phyloP scores from a whole-genome alignment of 2,329 filamentous ascomycete species.

The Cercospora nicotianae region DNA sequence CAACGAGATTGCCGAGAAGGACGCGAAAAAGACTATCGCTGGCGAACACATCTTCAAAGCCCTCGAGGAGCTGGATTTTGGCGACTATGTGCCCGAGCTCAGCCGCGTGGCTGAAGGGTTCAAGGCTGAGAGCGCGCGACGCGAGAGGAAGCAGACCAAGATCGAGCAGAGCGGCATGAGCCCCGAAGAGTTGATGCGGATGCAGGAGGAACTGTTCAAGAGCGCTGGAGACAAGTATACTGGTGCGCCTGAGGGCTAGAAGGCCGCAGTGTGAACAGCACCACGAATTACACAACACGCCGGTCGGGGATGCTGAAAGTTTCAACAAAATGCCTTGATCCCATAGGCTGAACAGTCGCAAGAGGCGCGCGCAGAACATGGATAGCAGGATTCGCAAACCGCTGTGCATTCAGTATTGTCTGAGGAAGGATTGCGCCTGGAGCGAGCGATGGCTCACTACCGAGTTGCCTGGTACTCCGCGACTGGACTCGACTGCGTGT shows the following conservation, averaged over 20 bases:
- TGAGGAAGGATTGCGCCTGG: neutral
- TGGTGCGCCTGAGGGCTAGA: slow-evolving; percentile 21
- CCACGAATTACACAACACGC: neutral
- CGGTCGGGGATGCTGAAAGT: neutral
- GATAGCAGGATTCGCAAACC: neutral
- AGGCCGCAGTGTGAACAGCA: neutral
- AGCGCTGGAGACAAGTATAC: slow-evolving; percentile 74
- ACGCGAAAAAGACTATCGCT: slow-evolving; percentile 98
- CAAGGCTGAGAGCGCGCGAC: slow-evolving; percentile 53
- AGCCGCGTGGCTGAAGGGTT: slow-evolving; percentile 84
- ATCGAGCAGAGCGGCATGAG: slow-evolving; percentile 92
- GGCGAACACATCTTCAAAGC: slow-evolving; percentile 97
- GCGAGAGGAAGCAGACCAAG: slow-evolving; percentile 96
- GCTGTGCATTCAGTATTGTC: neutral
- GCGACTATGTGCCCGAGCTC: slow-evolving; percentile 86
- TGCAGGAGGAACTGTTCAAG: slow-evolving; percentile 90
- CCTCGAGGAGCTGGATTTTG: slow-evolving; percentile 86
- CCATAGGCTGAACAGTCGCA: neutral
- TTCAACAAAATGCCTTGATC: neutral
- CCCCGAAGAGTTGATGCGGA: slow-evolving; percentile 81
- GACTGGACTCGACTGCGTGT: neutral
- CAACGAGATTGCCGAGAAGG: slow-evolving; percentile 98
- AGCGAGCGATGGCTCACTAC: neutral
- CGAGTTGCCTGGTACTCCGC: neutral
- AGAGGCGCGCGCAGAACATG: neutral